phyloP scores from a whole-genome alignment of 805 yeast species.

The Wickerhamiella spandovensis region DNA sequence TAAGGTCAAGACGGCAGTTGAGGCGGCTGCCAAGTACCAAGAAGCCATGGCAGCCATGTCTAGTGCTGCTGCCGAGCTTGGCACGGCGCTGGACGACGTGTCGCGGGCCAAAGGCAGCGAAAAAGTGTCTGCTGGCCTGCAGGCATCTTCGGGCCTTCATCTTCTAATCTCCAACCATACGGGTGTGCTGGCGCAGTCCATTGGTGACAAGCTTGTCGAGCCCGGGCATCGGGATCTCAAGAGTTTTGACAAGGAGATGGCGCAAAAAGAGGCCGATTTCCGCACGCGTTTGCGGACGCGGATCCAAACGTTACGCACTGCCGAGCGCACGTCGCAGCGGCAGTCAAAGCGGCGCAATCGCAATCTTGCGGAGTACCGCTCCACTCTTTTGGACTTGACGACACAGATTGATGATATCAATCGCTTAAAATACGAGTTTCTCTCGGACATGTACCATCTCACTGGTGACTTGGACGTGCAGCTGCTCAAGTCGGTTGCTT shows the following conservation, averaged over 20 bases:
- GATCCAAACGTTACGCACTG: conserved; percentile 38
- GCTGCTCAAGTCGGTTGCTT: conserved; percentile 43
- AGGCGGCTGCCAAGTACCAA: conserved; percentile 35
- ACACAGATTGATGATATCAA: conserved; percentile 70
- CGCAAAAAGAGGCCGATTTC: conserved; percentile 39
- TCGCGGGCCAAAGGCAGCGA: conserved; percentile 53
- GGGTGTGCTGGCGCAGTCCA: conserved; percentile 46
- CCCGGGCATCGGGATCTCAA: conserved; percentile 37
- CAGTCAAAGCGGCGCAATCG: conserved; percentile 48
- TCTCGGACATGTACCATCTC: conserved; percentile 46
- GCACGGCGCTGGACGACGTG: conserved; percentile 51
- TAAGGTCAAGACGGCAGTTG: conserved; percentile 30
- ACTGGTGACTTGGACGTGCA: conserved; percentile 49
- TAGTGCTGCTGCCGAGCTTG: conserved; percentile 56
- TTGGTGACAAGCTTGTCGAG: conserved; percentile 40
- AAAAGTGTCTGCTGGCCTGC: conserved; percentile 45
- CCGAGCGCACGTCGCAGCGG: conserved; percentile 48
- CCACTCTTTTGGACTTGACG: conserved; percentile 53
- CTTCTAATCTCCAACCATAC: conserved; percentile 66
- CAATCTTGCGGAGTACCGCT: conserved; percentile 54
- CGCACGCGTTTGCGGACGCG: conserved; percentile 39
- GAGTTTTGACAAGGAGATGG: conserved; percentile 32
- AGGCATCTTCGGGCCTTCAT: conserved; percentile 66
- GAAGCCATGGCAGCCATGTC: conserved; percentile 36
- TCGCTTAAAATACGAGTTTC: conserved; percentile 58